Percentiles rank a stretch among this genome's conserved stretches.
phyloP scores from a whole-genome alignment of 2,329 filamentous ascomycete species.

The Scedosporium boydii region DNA sequence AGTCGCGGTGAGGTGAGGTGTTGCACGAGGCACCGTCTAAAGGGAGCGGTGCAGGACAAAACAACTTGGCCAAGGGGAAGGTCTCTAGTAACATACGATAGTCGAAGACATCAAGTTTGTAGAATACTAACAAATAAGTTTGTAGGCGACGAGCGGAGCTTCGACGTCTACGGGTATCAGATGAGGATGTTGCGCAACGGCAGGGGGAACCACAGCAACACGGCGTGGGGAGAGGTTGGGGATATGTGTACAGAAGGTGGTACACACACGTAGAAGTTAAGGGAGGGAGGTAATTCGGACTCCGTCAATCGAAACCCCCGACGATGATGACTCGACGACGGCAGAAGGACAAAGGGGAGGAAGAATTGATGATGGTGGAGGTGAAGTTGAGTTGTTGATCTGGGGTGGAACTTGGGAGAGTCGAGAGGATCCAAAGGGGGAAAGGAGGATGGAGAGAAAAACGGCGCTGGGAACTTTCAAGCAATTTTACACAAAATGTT shows the following conservation, averaged over 20 bases:
- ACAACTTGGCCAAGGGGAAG: neutral
- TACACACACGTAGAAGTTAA: neutral
- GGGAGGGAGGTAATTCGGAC: neutral
- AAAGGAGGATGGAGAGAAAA: conserved; percentile 13
- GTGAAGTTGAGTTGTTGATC: neutral
- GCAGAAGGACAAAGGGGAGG: neutral
- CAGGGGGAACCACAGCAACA: conserved; percentile 2
- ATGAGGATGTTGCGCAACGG: neutral
- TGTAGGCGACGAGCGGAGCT: conserved; percentile 1
- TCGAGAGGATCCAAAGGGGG: conserved; percentile 5
- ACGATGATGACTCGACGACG: neutral
- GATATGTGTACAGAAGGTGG: neutral
- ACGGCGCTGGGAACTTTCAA: conserved; percentile 13
- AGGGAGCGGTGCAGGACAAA: neutral
- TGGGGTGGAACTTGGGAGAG: neutral
- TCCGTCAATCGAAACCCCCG: neutral
- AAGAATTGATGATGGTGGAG: neutral
- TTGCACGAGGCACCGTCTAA: neutral
- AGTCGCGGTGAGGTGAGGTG: conserved; percentile 1
- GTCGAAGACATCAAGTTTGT: conserved; percentile 22
- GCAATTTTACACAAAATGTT: conserved; percentile 30
- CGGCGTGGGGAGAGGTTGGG: neutral
- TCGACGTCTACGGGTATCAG: neutral
- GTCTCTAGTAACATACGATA: conserved; percentile 19
- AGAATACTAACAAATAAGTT: neutral